Base-by-base conservation (phyloP, 192 early-diverging fungal species). In the Martensiomyces pterosporus region DNA sequence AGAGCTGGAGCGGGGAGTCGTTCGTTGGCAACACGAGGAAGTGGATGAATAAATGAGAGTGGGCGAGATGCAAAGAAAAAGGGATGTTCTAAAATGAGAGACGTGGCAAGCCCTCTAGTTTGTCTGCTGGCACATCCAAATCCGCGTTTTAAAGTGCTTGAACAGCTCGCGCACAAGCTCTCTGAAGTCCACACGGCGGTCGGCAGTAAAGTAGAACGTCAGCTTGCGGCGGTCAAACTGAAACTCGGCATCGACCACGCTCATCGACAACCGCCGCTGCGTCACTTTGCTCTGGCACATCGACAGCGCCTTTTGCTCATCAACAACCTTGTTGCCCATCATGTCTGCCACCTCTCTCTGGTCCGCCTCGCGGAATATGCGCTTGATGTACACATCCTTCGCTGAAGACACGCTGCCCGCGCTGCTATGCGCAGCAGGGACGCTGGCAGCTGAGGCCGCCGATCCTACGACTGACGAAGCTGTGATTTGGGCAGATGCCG, bases 141-240 rank as follows among this genome's bases (percentile, higher is more conserved):
- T 94, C 34, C 95, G 86, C 15, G 95, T 94, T 68, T 98, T 98
- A 73, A 94, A 96, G 37, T 93, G 85, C 66, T 95, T 96, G 71
- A 96, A 98, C 46, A 96, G 79, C 35, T 95, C 92, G 34, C 92
- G 80, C 48, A 96, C 93, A 51, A 98, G 79, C 67, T 96, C 93
- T 41, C 92, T 82, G 69, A 98, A 98, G 67, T 98, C 93, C 44
- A 98, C 89, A 25, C 95, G 84, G 57, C 88, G 82, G 35, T 93
- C 91, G 9, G 92, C 91, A 4, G 88, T 83, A 76, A 94, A 98
- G 64, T 94, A 94, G 41, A 96, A 98, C 1, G 93, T 96, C 38
- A 98, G 76, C 80, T 98, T 98, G 53, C 90, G 83, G 14, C 95
- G 81, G 68, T 98, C 93, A 84, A 94, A 98, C 72, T 98, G 96